Conservation (phyloP, 768 basidiomycete genomes). For the Galerina marginata region DNA sequence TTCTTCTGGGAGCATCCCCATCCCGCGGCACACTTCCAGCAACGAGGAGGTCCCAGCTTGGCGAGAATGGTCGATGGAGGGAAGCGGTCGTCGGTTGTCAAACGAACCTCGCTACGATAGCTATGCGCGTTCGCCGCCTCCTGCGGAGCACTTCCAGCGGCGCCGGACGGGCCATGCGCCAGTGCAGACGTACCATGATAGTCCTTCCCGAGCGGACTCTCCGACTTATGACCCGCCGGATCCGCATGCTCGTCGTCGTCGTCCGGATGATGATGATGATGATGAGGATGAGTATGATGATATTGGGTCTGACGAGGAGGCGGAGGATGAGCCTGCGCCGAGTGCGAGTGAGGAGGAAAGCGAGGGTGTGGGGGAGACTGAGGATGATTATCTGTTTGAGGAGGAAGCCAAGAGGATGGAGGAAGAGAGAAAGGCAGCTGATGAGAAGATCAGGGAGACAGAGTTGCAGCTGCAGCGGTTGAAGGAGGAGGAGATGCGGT, state of each 20-base stretch:
- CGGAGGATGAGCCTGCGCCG: constrained; percentile 7
- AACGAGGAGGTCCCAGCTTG: constrained; percentile 17
- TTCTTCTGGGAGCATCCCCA: constrained; percentile 14
- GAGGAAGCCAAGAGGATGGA: constrained; percentile 27
- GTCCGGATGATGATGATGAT: neutral
- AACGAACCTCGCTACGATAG: constrained; percentile 12
- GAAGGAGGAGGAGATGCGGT: constrained; percentile 25
- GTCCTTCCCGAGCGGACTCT: neutral
- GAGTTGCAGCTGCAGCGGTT: constrained; percentile 23
- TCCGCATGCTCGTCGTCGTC: neutral
- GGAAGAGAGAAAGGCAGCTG: constrained; percentile 19
- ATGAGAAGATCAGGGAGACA: constrained; percentile 20
- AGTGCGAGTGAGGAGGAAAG: constrained; percentile 20
- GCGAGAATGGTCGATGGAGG: constrained; percentile 19
- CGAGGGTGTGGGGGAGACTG: constrained; percentile 12
- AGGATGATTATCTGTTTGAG: constrained; percentile 10
- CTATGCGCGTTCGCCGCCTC: constrained; percentile 14
- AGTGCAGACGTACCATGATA: neutral
- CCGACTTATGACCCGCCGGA: neutral
- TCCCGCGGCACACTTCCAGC: constrained; percentile 12
- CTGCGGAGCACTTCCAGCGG: neutral
- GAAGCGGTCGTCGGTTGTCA: neutral
- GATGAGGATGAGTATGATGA: constrained; percentile 1
- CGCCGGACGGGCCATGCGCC: neutral
- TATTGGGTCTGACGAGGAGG: constrained; percentile 2